phyloP scores from a whole-genome alignment of 2,329 filamentous ascomycete species.

The Penicillium freii region DNA sequence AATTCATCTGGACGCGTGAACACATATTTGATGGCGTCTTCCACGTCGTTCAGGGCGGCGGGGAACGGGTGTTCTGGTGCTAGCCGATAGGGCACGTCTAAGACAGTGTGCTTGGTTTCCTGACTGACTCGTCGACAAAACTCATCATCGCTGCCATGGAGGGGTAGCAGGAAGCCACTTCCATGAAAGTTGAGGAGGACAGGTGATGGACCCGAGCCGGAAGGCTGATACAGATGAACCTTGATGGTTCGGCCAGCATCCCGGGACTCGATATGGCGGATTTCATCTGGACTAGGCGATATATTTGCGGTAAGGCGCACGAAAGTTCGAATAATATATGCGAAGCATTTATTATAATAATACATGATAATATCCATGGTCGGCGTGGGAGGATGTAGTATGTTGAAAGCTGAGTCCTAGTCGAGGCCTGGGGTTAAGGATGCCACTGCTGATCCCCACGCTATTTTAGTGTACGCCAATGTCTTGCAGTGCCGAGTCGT shows the following conservation, averaged over 20 bases:
- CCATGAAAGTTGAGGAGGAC: constrained; percentile 38
- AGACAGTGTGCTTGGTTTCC: constrained; percentile 32
- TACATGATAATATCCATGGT: constrained; percentile 12
- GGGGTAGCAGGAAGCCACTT: constrained; percentile 35
- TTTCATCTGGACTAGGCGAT: constrained; percentile 23
- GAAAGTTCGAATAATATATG: constrained; percentile 18
- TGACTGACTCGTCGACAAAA: constrained; percentile 30
- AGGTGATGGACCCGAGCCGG: constrained; percentile 22
- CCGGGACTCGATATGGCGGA: constrained; percentile 32
- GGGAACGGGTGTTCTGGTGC: constrained; percentile 44
- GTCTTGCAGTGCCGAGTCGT: no score
- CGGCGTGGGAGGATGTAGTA: background rate
- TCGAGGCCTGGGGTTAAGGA: background rate
- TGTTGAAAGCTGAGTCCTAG: background rate
- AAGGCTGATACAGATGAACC: constrained; percentile 30
- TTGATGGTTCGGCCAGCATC: constrained; percentile 32
- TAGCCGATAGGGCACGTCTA: constrained; percentile 43
- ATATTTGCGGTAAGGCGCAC: background rate
- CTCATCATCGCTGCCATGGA: constrained; percentile 34
- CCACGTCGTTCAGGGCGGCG: constrained; percentile 41
- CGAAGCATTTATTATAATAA: constrained; percentile 20
- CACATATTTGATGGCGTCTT: constrained; percentile 40
- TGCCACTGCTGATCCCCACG: background rate
- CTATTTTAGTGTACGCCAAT: background rate
- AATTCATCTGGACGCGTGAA: constrained; percentile 35